Evolutionary conservation across 257 asterid genomes (phyloP).

Genomic region (Ehretia macrophylla): DNA sequence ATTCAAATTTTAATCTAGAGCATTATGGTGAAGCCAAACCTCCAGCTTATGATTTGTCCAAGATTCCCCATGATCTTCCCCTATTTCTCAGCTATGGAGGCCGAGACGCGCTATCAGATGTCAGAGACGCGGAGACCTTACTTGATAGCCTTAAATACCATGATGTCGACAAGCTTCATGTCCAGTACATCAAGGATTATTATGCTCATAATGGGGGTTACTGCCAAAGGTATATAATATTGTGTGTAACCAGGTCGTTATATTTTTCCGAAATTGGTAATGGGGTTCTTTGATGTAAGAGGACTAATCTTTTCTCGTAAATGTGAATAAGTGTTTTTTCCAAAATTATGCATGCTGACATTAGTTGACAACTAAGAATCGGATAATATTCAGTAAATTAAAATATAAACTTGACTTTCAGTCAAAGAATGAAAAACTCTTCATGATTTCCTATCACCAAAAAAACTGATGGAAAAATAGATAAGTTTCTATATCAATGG

Average conservation of each 20-base stretch:
- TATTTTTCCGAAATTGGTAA: slow-evolving; percentile 19
- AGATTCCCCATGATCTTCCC: slow-evolving; percentile 68
- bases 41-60: slow-evolving; percentile 52
- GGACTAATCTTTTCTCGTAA: background rate
- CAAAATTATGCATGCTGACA: too few species aligned
- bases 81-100: slow-evolving; percentile 85
- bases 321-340: too few species aligned
- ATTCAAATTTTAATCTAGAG: slow-evolving; percentile 30
- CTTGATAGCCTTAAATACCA: slow-evolving; percentile 56
- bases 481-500: too few species aligned
- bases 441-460: too few species aligned
- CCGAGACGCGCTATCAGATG: slow-evolving; percentile 68
- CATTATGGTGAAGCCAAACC: slow-evolving; percentile 64
- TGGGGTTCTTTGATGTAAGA: background rate
- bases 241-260: slow-evolving; percentile 52
- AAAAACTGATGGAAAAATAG: too few species aligned
- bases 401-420: too few species aligned
- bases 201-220: slow-evolving; percentile 75
- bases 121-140: slow-evolving; percentile 49
- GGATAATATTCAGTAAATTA: too few species aligned
- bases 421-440: too few species aligned
- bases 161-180: slow-evolving; percentile 55
- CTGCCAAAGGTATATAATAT: slow-evolving; percentile 66
- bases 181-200: slow-evolving; percentile 62
- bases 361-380: too few species aligned